These are phyloP conservation scores for Mycena haematopus DNA, from an alignment of 768 basidiomycete species.

Conservation along the genomic window DNA sequence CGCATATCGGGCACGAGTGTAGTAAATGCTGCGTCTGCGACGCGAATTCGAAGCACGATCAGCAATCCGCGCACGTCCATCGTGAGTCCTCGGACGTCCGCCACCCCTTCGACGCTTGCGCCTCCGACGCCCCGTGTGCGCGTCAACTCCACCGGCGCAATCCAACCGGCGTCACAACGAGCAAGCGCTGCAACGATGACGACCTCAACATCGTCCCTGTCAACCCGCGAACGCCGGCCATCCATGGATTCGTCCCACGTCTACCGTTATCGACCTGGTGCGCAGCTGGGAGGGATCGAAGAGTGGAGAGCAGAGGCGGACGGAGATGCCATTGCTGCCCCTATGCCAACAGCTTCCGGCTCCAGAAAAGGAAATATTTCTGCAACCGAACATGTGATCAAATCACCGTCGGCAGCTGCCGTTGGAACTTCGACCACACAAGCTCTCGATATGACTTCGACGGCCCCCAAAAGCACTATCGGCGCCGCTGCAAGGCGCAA, in stretches of 20 bases:
- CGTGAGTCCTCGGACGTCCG: constrained; percentile 9
- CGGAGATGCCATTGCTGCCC: background rate
- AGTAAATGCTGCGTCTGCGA: background rate
- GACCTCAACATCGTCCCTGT: constrained; percentile 11
- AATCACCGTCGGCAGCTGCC: background rate
- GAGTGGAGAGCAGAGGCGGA: constrained; percentile 14
- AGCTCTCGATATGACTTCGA: constrained; percentile 7
- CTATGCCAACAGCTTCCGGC: background rate
- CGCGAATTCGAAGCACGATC: constrained; percentile 15
- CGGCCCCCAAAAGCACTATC: constrained; percentile 14
- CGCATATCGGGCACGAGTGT: constrained; percentile 20
- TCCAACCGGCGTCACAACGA: constrained; percentile 11
- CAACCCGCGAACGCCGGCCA: constrained; percentile 23
- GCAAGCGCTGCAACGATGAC: constrained; percentile 9
- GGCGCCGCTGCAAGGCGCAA: constrained; percentile 38
- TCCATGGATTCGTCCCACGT: constrained; percentile 25
- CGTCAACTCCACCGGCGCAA: constrained; percentile 7
- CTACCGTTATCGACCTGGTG: constrained; percentile 17
- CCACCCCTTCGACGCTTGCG: constrained; percentile 4
- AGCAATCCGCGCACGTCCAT: constrained; percentile 25
- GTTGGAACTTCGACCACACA: constrained; percentile 15
- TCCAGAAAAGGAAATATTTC: constrained; percentile 5
- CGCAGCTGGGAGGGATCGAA: constrained; percentile 23
- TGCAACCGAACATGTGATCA: constrained; percentile 17
- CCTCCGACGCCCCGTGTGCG: constrained; percentile 11